Evolutionary conservation across 2,329 filamentous ascomycete species (phyloP), one percentile per base, ranked within the genome.

Genomic region (Diaporthe sp.): DNA sequence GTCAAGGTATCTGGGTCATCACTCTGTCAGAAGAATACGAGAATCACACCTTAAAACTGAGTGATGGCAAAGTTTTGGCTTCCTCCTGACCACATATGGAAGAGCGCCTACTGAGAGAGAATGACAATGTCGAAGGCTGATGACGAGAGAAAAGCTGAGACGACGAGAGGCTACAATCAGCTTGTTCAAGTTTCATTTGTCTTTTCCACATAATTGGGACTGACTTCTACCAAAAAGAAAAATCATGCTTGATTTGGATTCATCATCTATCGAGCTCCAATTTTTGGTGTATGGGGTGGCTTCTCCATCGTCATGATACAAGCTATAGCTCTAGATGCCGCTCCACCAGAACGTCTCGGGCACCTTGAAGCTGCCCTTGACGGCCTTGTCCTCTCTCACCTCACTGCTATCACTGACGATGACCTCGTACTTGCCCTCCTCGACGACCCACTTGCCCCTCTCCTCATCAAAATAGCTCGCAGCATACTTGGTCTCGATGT

Each of bases 391-490:
- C 6, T 85, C 84, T 6, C 85, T 87, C 49, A 90, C 82, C 6
- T 78, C 84, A 78, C 88, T 94, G 75, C 90, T 93, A 67, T 88
- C 85, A 12, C 87, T 88, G 3, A 94, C 89, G 72, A 92, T 83
- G 22, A 94, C 87, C 74, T 89, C 88, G 81, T 94, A 95, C 65
- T 86, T 85, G 42, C 93, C 94, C 80, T 88, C 88, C 84, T 94
- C 92, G 1, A 89, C 89, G 28, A 90, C 88, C 93, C 93, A 95
- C 79, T 90, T 86, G 73, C 89, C 86, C 17, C 90, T 85, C 77
- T 89, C 88, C 84, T 95, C 93, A 78, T 94, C 92, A 87, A 92
- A 95, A 84, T 92, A 95, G 72, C 90, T 90, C 0, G 91, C 89
- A 0, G 90, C 91, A 73, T 94, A 92, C 83, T 93, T 94, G 79